Evolutionary conservation across 2,329 filamentous ascomycete species (phyloP).

Genomic region (Colletotrichum horii): DNA sequence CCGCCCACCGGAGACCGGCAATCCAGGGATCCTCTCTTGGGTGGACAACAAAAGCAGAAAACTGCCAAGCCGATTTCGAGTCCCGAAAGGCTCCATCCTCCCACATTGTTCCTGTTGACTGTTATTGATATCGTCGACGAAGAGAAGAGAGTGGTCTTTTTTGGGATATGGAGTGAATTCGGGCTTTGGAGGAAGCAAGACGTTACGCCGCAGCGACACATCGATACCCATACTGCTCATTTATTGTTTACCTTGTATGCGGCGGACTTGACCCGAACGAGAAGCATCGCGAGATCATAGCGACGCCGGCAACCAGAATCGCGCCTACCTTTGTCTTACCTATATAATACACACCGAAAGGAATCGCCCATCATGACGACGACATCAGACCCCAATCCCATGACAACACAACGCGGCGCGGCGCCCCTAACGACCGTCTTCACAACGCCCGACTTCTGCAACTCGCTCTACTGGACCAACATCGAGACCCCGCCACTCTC

Average conservation of each 20-base stretch:
- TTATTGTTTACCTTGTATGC: neutral
- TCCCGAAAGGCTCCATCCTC: neutral
- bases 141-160: neutral
- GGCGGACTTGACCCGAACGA: neutral
- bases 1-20: neutral
- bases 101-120: neutral
- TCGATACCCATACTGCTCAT: neutral
- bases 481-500: constrained; percentile 14
- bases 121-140: neutral
- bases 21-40: neutral
- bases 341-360: neutral
- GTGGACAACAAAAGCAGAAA: neutral
- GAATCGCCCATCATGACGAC: neutral
- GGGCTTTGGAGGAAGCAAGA: neutral
- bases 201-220: neutral
- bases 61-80: neutral
- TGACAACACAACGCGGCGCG: constrained; percentile 9
- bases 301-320: neutral
- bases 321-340: neutral
- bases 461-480: constrained; percentile 6
- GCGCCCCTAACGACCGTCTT: constrained; percentile 20
- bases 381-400: constrained; percentile 3
- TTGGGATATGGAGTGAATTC: neutral
- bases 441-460: constrained; percentile 18
- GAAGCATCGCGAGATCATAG: neutral